phyloP scores from a whole-genome alignment of 768 basidiomycete genomes.

The Exidia glandulosa region DNA sequence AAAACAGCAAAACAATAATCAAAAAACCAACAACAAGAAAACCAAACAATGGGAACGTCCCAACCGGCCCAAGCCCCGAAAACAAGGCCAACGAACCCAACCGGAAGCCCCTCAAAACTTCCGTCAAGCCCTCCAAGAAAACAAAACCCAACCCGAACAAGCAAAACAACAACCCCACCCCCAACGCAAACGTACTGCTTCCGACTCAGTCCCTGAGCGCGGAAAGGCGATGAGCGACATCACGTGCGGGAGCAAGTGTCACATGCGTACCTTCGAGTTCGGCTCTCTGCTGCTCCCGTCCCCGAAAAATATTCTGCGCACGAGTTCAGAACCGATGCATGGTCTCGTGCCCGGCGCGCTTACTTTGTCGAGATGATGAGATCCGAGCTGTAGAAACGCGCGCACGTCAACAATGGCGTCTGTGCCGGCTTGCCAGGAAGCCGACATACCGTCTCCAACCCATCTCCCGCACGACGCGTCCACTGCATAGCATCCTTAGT shows the following conservation, averaged over 20 bases:
- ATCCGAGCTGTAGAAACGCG: no score
- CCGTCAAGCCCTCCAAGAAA: constrained; percentile 67
- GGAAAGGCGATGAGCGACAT: neutral
- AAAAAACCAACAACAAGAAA: neutral
- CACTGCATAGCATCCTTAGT: neutral
- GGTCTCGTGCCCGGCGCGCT: no score
- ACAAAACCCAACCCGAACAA: constrained; percentile 28
- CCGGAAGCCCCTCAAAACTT: constrained; percentile 51
- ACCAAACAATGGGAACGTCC: constrained; percentile 22
- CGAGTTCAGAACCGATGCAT: no score
- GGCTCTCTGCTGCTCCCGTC: constrained; percentile 23
- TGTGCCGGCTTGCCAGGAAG: no score
- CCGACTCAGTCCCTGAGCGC: no score
- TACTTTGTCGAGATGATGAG: no score
- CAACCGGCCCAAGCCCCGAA: constrained; percentile 61
- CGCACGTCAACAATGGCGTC: no score
- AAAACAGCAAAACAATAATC: neutral
- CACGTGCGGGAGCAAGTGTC: neutral
- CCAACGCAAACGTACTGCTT: no score
- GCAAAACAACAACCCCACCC: no score
- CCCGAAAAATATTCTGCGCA: constrained; percentile 20
- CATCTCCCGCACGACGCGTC: neutral
- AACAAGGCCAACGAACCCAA: constrained; percentile 66
- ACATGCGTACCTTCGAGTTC: neutral
- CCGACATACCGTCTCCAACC: neutral